A percentile compares a stretch with the other conserved stretches of the same genome.
Evolutionary conservation across 352 stramenopile species (phyloP).

Genomic region (Chrysophaeum taylorii): DNA sequence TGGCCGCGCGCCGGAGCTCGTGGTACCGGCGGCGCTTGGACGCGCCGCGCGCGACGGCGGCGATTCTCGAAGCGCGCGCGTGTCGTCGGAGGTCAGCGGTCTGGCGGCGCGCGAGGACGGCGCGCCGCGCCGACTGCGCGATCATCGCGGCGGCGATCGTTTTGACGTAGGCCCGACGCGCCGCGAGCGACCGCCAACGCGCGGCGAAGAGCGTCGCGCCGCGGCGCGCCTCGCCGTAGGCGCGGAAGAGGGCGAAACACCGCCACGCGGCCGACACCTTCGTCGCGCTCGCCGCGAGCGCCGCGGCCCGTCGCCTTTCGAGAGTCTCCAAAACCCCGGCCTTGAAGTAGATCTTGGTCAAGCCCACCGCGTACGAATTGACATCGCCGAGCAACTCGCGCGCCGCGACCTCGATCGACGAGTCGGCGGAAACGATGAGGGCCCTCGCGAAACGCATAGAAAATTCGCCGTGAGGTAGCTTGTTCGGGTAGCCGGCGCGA

Average conservation of each 20-base stretch:
- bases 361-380: slow-evolving; percentile 29
- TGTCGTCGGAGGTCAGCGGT: not conserved
- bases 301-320: slow-evolving; percentile 47
- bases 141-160: not conserved
- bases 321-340: slow-evolving; percentile 75
- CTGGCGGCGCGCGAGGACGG: not conserved
- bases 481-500: slow-evolving; percentile 70
- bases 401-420: not conserved
- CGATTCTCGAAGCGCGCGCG: not conserved
- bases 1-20: not conserved
- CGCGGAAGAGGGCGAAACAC: not conserved
- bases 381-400: not conserved
- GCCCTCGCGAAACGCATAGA: not conserved
- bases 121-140: not conserved
- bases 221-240: not conserved
- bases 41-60: not conserved
- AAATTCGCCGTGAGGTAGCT: slow-evolving; percentile 4
- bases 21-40: not conserved
- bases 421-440: not conserved
- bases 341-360: slow-evolving; percentile 83
- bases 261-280: slow-evolving; percentile 7
- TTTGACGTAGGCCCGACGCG: not conserved
- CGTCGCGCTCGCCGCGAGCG: slow-evolving; percentile 26
- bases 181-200: not conserved
- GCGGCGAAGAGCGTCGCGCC: not conserved